These are phyloP conservation scores for Calonectria hongkongensis DNA, from an alignment of 2,329 filamentous ascomycete species.

Conservation along the genomic window DNA sequence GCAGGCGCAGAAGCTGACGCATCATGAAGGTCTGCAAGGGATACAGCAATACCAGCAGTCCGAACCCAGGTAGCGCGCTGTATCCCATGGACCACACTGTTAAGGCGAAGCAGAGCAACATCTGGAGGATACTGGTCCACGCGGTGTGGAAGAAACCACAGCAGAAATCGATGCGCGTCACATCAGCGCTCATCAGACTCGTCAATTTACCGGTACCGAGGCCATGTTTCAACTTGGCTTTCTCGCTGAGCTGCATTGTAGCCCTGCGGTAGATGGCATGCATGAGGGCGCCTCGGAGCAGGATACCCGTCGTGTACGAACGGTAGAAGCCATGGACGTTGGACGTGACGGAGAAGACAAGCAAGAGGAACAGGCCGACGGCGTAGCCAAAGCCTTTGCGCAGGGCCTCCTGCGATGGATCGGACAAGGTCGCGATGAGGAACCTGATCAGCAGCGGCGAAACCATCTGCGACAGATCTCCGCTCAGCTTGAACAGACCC, in stretches of 20 bases:
- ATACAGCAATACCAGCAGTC: not conserved
- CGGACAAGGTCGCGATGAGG: not conserved
- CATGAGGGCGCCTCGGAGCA: slow-evolving; percentile 42
- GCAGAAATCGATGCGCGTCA: slow-evolving; percentile 57
- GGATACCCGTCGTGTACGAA: slow-evolving; percentile 45
- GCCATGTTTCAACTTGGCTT: not conserved
- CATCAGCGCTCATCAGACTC: slow-evolving; percentile 58
- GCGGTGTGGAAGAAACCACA: slow-evolving; percentile 57
- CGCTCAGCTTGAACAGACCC: not conserved
- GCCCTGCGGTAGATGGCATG: slow-evolving; percentile 17
- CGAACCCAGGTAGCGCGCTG: slow-evolving; percentile 3
- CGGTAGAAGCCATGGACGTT: slow-evolving; percentile 56
- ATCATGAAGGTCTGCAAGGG: slow-evolving; percentile 11
- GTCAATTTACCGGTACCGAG: slow-evolving; percentile 50
- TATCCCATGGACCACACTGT: slow-evolving; percentile 10
- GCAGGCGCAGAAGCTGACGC: slow-evolving; percentile 1
- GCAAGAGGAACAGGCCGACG: slow-evolving; percentile 51
- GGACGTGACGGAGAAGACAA: slow-evolving; percentile 51
- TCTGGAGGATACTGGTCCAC: slow-evolving; percentile 58
- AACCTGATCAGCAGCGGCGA: slow-evolving; percentile 8
- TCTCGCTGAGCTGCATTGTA: slow-evolving; percentile 1
- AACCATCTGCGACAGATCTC: slow-evolving; percentile 9
- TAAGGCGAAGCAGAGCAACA: slow-evolving; percentile 45
- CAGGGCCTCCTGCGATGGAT: not conserved
- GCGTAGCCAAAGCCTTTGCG: slow-evolving; percentile 36